phyloP scores from a whole-genome alignment of 139 green algal genomes.

The Chlorella sp. region DNA sequence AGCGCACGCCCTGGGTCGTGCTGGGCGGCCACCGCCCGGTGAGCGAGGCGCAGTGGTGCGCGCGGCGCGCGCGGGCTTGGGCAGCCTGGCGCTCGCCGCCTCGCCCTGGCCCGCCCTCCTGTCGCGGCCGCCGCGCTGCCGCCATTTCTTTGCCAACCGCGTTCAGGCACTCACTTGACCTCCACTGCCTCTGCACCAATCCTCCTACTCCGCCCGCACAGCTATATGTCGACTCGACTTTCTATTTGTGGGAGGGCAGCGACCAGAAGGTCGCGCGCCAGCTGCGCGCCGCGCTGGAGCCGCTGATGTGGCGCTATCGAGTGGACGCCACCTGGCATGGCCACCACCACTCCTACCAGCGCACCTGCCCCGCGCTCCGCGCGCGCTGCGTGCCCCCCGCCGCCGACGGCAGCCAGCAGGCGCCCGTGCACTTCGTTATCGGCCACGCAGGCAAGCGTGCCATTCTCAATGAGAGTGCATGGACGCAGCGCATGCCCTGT shows the following conservation, averaged over 20 bases:
- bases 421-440: slow-evolving; percentile 25
- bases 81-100: neutral
- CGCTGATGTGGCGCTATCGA: slow-evolving; percentile 15
- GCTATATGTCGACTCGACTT: slow-evolving; percentile 30
- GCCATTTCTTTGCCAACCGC: neutral
- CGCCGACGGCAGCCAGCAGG: neutral
- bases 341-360: slow-evolving; percentile 78
- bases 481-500: too few relatives aligned
- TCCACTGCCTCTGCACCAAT: neutral
- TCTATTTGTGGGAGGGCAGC: slow-evolving; percentile 1
- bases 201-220: neutral
- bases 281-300: slow-evolving; percentile 27
- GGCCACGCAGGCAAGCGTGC: too few relatives aligned
- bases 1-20: slow-evolving; percentile 73
- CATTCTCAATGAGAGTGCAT: too few relatives aligned
- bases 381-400: slow-evolving; percentile 6
- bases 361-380: slow-evolving; percentile 49
- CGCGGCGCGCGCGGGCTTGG: too few relatives aligned
- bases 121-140: neutral
- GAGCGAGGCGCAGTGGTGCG: too few relatives aligned
- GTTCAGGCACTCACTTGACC: neutral
- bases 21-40: slow-evolving; percentile 71
- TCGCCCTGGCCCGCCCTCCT: neutral
- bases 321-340: slow-evolving; percentile 69
- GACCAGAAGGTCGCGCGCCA: slow-evolving; percentile 29